Conservation (phyloP, 257 asterid genomes). For the Sherardia arvensis region DNA sequence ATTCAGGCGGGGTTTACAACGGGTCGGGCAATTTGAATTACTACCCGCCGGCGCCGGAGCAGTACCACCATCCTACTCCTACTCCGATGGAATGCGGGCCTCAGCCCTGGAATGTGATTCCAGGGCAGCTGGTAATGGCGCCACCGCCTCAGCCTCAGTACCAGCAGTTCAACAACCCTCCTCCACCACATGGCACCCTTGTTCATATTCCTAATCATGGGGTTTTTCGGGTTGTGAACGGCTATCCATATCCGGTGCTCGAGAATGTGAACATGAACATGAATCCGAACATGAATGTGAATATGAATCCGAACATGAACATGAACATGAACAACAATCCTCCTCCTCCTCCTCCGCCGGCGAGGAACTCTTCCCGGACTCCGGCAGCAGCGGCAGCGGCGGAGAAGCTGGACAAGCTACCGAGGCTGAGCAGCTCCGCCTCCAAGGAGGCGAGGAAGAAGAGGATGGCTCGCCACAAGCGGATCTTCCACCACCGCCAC, state of each 20-base stretch:
- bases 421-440: conserved; percentile 52
- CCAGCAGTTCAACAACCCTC: conserved; percentile 46
- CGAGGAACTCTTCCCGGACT: no score
- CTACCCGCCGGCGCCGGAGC: conserved; percentile 23
- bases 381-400: not conserved
- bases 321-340: no score
- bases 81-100: not conserved
- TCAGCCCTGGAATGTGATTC: conserved; percentile 34
- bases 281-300: no score
- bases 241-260: conserved; percentile 32
- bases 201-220: not conserved
- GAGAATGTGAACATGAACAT: no score
- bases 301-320: no score
- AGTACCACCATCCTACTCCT: conserved; percentile 15
- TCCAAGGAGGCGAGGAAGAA: conserved; percentile 92
- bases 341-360: not conserved
- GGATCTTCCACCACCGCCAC: conserved; percentile 30
- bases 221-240: conserved; percentile 15
- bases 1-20: not conserved
- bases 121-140: conserved; percentile 22
- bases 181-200: no score
- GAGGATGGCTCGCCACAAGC: conserved; percentile 82
- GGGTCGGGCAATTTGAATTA: conserved; percentile 38
- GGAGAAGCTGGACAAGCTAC: conserved; percentile 19
- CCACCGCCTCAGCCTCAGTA: not conserved